phyloP scores from a whole-genome alignment of 345 rosid species.

The Rhizophora mangle region DNA sequence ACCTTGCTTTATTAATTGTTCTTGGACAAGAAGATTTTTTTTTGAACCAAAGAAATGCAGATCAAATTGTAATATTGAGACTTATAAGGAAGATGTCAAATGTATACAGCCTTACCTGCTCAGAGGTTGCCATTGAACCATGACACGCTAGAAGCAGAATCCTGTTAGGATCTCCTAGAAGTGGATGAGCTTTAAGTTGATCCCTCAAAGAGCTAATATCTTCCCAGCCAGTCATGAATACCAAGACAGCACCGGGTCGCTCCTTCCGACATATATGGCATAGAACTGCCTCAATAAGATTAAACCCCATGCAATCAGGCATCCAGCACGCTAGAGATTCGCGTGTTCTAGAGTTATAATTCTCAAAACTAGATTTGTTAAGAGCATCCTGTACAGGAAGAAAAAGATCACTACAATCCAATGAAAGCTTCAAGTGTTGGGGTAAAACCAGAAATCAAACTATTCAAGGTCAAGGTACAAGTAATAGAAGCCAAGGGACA shows the following conservation, averaged over 20 bases:
- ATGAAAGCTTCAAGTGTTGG: neutral
- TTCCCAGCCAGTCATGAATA: slow-evolving; percentile 99
- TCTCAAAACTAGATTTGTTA: slow-evolving; percentile 75
- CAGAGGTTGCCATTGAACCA: slow-evolving; percentile 98
- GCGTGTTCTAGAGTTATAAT: slow-evolving; percentile 74
- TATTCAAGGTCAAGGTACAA: too few relatives aligned
- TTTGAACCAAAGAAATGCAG: too few relatives aligned
- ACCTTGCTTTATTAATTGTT: too few relatives aligned
- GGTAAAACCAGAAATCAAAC: too few relatives aligned
- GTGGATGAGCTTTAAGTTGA: slow-evolving; percentile 96
- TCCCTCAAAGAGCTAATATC: slow-evolving; percentile 90
- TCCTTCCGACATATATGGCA: slow-evolving; percentile 97
- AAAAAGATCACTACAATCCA: slow-evolving; percentile 8
- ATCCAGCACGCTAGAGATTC: slow-evolving; percentile 89
- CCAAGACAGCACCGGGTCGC: slow-evolving; percentile 86
- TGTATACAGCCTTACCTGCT: slow-evolving; percentile 50
- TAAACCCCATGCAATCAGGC: slow-evolving; percentile 93
- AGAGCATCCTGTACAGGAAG: slow-evolving; percentile 75
- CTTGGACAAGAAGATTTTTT: too few relatives aligned
- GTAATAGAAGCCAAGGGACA: too few relatives aligned
- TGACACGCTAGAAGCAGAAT: slow-evolving; percentile 84
- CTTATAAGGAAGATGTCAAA: neutral
- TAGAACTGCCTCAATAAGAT: slow-evolving; percentile 89
- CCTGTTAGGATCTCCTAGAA: slow-evolving; percentile 95
- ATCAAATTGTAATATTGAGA: neutral